Evolutionary conservation across 345 rosid species (phyloP), one percentile per base, ranked within the genome.

Genomic region (Gossypium turneri): DNA sequence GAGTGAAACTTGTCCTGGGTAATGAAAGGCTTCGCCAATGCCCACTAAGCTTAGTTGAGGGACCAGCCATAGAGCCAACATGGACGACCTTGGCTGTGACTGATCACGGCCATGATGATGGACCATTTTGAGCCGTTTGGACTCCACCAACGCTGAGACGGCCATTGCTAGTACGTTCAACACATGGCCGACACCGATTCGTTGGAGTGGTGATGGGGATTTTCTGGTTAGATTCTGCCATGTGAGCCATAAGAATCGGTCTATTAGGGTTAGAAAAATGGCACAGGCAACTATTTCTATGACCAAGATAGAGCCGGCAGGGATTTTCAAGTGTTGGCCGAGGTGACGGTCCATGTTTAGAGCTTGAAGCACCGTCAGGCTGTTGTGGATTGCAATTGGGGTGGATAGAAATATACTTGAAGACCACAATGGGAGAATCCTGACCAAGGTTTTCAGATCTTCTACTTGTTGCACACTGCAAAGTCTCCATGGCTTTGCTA

Each of bases 381-480:
- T 82, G 45, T 4, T 17, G 29, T 74, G 84, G 19, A 84, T 62
- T n/a, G 79, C 81, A 48, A 85, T 76, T 22, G 89, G 80, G 7
- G 61, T 80, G 76, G 59, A 29, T 43, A 88, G 12, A 24, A 84
- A 67, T 48, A 88, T 34, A 1, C 71, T 43, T 34, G 72, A 68
- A 50, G 86, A 78, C 84, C 86, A 86, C 16, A 83, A 47, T 10
- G 89, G 91, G 24, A 76, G 63, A n/a, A 84, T 80, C 41, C 67
- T 83, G 43, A 84, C 29, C 9, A 88, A 57, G 9, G 75, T 53
- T 73, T 88, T 88, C 34, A 86, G 77, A 76, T 86, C 84, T 75
- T 88, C 91, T 44, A 83, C 89, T 47, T 86, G 84, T 72, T 84
- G 83, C 52, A 84, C 80, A 0, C 84, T 66, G 77, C 89, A 84